Evolutionary conservation across 1,284 basidiomycete genomes (phyloP).

Genomic region (Cryptococcus sp.): DNA sequence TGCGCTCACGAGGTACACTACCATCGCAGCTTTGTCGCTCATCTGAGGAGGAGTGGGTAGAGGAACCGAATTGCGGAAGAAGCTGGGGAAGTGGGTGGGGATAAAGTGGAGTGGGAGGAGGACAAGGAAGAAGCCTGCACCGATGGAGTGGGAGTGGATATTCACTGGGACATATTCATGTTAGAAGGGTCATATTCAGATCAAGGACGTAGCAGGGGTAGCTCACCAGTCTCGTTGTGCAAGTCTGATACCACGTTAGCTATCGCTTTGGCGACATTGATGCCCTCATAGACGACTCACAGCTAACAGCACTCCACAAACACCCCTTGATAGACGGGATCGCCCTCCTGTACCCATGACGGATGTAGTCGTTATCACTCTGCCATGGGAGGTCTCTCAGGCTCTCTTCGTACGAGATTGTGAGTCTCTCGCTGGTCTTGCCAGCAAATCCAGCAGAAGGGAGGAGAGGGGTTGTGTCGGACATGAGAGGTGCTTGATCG

Average conservation of each 20-base stretch:
- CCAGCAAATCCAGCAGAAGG: not conserved
- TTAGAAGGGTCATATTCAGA: not conserved
- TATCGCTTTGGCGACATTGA: slow-evolving; percentile 10
- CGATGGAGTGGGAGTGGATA: slow-evolving; percentile 81
- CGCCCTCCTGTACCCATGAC: slow-evolving; percentile 69
- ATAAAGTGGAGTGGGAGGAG: slow-evolving; percentile 59
- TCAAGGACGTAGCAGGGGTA: no score
- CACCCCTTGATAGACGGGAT: slow-evolving; percentile 65
- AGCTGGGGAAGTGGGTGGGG: slow-evolving; percentile 50
- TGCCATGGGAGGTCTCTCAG: slow-evolving; percentile 42
- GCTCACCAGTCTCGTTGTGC: slow-evolving; percentile 75
- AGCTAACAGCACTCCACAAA: slow-evolving; percentile 64
- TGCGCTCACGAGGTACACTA: slow-evolving; percentile 68
- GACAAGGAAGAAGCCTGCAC: slow-evolving; percentile 62
- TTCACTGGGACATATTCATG: slow-evolving; percentile 60
- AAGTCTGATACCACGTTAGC: slow-evolving; percentile 55
- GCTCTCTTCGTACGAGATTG: slow-evolving; percentile 37
- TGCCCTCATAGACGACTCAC: slow-evolving; percentile 62
- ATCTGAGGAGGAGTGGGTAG: slow-evolving; percentile 47
- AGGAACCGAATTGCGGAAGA: slow-evolving; percentile 16
- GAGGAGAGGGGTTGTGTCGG: not conserved
- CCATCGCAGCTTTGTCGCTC: slow-evolving; percentile 64
- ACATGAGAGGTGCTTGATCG: not conserved
- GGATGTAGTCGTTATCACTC: slow-evolving; percentile 69
- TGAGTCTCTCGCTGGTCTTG: not conserved